These are phyloP conservation scores for Globisporangium megalacanthum DNA, from an alignment of 352 stramenopile species.

Conservation along the genomic window DNA sequence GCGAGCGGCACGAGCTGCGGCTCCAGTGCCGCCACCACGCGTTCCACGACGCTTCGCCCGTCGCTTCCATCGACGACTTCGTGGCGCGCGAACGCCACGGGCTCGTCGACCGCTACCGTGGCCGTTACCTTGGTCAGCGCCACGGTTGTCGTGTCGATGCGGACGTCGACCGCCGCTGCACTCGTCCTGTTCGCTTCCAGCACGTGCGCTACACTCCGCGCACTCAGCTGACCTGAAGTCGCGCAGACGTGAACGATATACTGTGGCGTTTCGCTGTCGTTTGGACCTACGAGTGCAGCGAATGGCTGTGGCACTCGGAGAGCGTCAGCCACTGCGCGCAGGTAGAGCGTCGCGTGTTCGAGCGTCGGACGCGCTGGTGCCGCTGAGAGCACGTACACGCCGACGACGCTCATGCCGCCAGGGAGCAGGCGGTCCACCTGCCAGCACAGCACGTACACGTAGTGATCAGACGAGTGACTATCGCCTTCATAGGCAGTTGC, in stretches of 20 bases:
- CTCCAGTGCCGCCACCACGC: constrained; percentile 34
- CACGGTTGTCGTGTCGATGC: constrained; percentile 16
- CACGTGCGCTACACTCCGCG: constrained; percentile 21
- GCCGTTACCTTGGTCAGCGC: constrained; percentile 29
- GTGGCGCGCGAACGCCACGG: constrained; percentile 16
- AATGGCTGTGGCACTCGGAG: constrained; percentile 20
- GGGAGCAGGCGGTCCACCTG: constrained; percentile 55
- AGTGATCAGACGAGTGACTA: too few relatives aligned
- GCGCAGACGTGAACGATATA: constrained; percentile 41
- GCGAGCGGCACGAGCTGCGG: constrained; percentile 44
- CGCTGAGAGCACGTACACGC: constrained; percentile 51
- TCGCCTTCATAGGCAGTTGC: not conserved
- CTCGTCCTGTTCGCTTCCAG: constrained; percentile 30
- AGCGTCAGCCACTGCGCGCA: constrained; percentile 38
- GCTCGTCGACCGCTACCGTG: constrained; percentile 41
- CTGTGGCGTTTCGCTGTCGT: constrained; percentile 12
- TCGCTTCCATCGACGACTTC: not conserved
- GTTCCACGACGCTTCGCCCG: constrained; percentile 20
- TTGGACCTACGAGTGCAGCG: not conserved
- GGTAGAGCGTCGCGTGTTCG: constrained; percentile 40
- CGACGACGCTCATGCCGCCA: constrained; percentile 43
- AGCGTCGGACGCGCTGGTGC: constrained; percentile 17
- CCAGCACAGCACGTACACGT: not conserved
- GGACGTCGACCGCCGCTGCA: constrained; percentile 21
- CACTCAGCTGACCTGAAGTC: constrained; percentile 13